A percentile compares a stretch with the other conserved stretches of the same genome.
These are phyloP conservation scores for Megacollybia marginata DNA, from an alignment of 768 basidiomycete species.

Conservation along the genomic window DNA sequence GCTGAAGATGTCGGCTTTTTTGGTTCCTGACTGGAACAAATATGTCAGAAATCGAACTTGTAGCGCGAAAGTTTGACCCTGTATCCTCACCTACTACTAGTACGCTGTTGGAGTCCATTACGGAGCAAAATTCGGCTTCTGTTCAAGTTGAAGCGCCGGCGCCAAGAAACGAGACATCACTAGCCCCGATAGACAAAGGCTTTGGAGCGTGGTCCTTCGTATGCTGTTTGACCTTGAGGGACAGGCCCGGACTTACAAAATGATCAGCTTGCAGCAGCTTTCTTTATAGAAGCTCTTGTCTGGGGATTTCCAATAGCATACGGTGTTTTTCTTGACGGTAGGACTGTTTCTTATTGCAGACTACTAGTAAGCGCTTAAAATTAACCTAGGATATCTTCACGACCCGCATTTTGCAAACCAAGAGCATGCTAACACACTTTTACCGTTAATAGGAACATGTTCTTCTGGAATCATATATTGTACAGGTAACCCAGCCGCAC, in stretches of 20 bases:
- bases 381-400: conserved; percentile 14
- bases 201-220: conserved; percentile 20
- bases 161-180: conserved; percentile 5
- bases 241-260: neutral
- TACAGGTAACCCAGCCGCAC: no score
- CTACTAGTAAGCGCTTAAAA: conserved; percentile 10
- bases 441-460: conserved; percentile 22
- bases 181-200: conserved; percentile 16
- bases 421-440: conserved; percentile 13
- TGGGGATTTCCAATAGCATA: conserved; percentile 23
- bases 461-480: conserved; percentile 24
- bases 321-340: conserved; percentile 21
- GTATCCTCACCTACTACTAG: no score
- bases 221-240: neutral
- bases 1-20: no score
- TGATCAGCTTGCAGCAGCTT: conserved; percentile 17
- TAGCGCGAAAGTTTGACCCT: no score
- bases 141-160: no score
- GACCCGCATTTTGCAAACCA: conserved; percentile 14
- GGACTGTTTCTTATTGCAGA: neutral
- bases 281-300: conserved; percentile 18
- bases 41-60: no score
- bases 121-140: no score
- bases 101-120: no score
- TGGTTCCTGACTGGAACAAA: no score